Evolutionary conservation across 1,139 yeast species (phyloP), one percentile per base, ranked within the genome.

Genomic region (Nakaseomyces kungkrabaensis): DNA sequence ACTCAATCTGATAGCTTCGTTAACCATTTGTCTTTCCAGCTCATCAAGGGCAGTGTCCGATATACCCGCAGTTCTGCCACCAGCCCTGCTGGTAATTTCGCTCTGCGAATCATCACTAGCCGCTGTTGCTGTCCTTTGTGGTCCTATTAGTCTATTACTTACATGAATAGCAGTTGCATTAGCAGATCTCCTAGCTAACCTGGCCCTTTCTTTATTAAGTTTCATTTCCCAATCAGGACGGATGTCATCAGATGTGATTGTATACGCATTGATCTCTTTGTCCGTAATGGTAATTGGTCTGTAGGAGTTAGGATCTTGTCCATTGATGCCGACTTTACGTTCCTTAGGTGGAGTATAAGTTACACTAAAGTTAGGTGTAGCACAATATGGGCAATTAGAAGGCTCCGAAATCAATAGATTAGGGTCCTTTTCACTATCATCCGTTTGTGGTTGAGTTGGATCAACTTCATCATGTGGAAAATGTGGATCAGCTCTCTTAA

Each of bases 321-420:
- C 62, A 47, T 51, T 73, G 3, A 80, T 65, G 0, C 92, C 90
- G 1, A 80, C 76, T 52, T 69, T 68, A 46, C 81, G 69, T 49
- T 71, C 72, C 1, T 73, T 70, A 8, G 86, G 82, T 1, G 90
- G 81, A 22, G 76, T 76, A 66, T 86, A 92, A 0, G 85, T 81
- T 13, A 92, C 83, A 4, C 96, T 96, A 67, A 90, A 88, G 59
- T 85, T 82, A 3, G 87, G 76, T 70, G 84, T 81, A 4, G 95
- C 95, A 72, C 98, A 92, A 65, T 85, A 92, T 0, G 98, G 97
- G 65, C 98, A 92, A 58, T 79, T 78, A 1, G 96, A 92, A 0
- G 94, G 85, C 61, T 89, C 97, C 9, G 95, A 82, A 3, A 86
- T 83, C 52, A 89, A 72, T 37, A 81, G 74, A 50, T 82, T 81